Evolutionary conservation across 1,284 basidiomycete genomes (phyloP), one percentile per base, ranked within the genome.

Genomic region (Pholiota adiposa): DNA sequence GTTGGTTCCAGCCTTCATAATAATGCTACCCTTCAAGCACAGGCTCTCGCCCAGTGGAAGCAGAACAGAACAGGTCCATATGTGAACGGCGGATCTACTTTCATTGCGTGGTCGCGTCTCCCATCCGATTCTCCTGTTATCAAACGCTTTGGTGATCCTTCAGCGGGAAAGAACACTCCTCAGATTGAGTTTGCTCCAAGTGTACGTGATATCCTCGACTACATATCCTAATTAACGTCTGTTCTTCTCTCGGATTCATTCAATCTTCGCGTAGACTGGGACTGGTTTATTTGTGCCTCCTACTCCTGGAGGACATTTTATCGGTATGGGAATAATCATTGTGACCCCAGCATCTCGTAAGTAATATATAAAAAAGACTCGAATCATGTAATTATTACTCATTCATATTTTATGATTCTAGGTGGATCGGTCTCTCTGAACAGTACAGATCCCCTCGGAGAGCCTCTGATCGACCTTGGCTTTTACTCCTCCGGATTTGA

Each of bases 391-490:
- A 31, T 56, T n/a, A n/a, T n/a, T 9, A 44, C 44, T 23, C 36
- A 12, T 40, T 33, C 18, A 0, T 38, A 19, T 1, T 38, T 7
- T 8, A 46, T 34, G 29, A n/a, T n/a, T 23, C 16, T 18, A 78
- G 75, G 75, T 40, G 78, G 79, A 4, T 72, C 73, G 4, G 65
- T 79, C 14, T 70, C 66, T 1, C 61, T 81, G 3, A 65, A 65
- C 21, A 67, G 69, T 4, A 68, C 69, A 3, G 50, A 75, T 56
- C 75, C 77, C 2, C 76, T 76, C 59, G 69, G 59, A 9, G 44
- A 62, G 29, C 79, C 78, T 0, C 41, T 72, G 44, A 76, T 79
- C 57, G 66, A 79, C 64, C 73, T 75, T 8, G 69, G 69, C 46
- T 68, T 74, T 55, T 64, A 77, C 4, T 59, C 66, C 4, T 65